Conservation (phyloP, 768 basidiomycete genomes). For the Mycena kentingensis region DNA sequence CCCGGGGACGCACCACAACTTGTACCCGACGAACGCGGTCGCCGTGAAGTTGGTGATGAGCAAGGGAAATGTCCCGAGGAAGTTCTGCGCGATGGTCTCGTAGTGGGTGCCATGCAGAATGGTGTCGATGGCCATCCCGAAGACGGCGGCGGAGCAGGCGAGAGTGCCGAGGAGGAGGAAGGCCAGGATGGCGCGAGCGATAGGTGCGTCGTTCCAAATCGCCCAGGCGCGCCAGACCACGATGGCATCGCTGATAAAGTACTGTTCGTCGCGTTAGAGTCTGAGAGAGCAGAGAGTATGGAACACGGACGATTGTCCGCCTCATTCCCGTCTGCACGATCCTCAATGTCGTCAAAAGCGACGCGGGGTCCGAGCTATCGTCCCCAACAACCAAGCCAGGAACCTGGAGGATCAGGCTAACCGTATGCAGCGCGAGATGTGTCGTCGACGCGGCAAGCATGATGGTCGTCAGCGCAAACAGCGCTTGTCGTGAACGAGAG, state of each 20-base stretch:
- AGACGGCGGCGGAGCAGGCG: constrained; percentile 5
- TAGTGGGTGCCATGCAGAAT: constrained; percentile 1
- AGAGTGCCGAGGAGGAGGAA: constrained; percentile 15
- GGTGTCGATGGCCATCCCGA: not conserved
- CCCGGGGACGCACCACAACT: constrained; percentile 12
- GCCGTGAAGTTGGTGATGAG: constrained; percentile 18
- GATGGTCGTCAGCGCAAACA: no score
- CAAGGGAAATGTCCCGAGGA: constrained; percentile 4
- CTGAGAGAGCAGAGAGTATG: no score
- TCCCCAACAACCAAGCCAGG: no score
- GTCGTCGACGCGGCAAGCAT: no score
- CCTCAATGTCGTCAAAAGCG: no score
- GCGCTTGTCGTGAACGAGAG: no score
- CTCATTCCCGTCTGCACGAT: no score
- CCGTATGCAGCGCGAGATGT: no score
- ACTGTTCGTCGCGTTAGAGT: no score
- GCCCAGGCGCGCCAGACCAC: constrained; percentile 27
- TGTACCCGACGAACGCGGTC: constrained; percentile 15
- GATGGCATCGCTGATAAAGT: constrained; percentile 25
- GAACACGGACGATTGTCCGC: no score
- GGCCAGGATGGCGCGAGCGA: constrained; percentile 13
- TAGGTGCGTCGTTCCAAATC: constrained; percentile 16
- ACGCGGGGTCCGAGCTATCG: no score
- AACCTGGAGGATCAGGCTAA: no score
- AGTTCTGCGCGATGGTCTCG: constrained; percentile 1